Evolutionary conservation across 2,329 filamentous ascomycete species (phyloP), one percentile per base, ranked within the genome.

Genomic region (Juglanconis juglandina): DNA sequence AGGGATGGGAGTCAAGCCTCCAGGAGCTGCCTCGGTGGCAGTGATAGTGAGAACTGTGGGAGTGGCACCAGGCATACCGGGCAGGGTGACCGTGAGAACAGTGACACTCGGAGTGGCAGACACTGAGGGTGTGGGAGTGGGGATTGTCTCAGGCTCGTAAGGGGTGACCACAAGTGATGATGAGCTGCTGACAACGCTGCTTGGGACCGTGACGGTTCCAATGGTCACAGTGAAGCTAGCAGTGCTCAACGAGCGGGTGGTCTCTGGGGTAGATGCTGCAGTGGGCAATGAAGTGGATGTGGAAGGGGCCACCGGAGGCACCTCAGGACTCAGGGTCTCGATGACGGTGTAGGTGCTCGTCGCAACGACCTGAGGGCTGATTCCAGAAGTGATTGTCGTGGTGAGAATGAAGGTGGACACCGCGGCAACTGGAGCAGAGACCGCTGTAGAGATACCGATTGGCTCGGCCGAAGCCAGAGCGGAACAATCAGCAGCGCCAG

Each of bases 181-280:
- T 34, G 42, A 48, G 17, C 39, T 53, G 50, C 17, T 33, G 35
- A 13, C 10, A 48, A 42, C 30, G 34, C 35, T 49, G 34, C 56
- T 49, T 13, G 53, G 49, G 11, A 44, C n/a, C 4, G 55, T 58
- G 32, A 39, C 53, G 13, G 60, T 64, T 24, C 57, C 62, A 17
- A 64, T 11, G 37, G 58, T 61, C 46, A 64, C 53, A 5, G 63
- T 64, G 33, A 67, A 68, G 54, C 60, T 64, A n/a, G 65, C 67
- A 17, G 67, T 68, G n/a, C 59, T 55, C 51, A 61, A 41, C 4
- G 65, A 51, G n/a, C n/a, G 35, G 6, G 59, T 34, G 3, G 46
- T 48, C 14, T 41, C 11, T 53, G 53, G 44, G 33, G 35, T 8
- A 9, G 58, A 50, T 13, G 47, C 17, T 3, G 47, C 49, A 10